Base-by-base conservation (phyloP, 1,139 yeast genomes). In the Pichia sp. region DNA sequence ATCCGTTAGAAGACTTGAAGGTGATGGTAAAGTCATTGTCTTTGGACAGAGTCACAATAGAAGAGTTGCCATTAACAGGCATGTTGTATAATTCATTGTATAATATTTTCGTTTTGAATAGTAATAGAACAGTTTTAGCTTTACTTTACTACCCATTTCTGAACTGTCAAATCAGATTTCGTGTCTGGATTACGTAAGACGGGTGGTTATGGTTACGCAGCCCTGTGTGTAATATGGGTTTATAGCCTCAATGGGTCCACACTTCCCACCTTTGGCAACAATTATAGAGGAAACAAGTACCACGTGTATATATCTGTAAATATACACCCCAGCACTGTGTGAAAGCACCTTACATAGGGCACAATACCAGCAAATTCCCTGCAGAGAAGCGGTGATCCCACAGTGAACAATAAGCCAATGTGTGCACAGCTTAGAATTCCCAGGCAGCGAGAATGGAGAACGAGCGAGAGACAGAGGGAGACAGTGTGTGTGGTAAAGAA, bases 41-140 rank as follows among this genome's bases (percentile, higher is more conserved):
- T 71, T 80, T 38, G 96, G 96, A 18, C 89, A 84, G 50, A 85
- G 88, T 46, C 79, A 77, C 49, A 74, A 90, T 60, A 77, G 91
- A 65, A 75, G 81, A 21, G 76, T 88, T 44, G 75, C 88, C 19
- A 39, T 55, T 38, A 57, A 56, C 38, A 54, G 55, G 43, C 41
- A 44, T 10, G 49, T 48, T 41, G 51, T 47, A 34, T 47, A 47
- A 31, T 38, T 32, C 5, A 17, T 18, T 33, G 28, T 39, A 14
- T 15, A 40, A 28, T 24, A 32, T 24, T 24, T 24, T 19, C 7
- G 12, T 21, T 20, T 3, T 22, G 33, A 17, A 30, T 37, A 27
- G 11, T n/a, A n/a, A n/a, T n/a, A n/a, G n/a, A n/a, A n/a, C n/a
- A n/a, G n/a, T n/a, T n/a, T n/a, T n/a, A n/a, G n/a, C n/a, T n/a